Evolutionary conservation across 1,139 yeast species (phyloP).

Genomic region (Candida pseudoviswanathii): DNA sequence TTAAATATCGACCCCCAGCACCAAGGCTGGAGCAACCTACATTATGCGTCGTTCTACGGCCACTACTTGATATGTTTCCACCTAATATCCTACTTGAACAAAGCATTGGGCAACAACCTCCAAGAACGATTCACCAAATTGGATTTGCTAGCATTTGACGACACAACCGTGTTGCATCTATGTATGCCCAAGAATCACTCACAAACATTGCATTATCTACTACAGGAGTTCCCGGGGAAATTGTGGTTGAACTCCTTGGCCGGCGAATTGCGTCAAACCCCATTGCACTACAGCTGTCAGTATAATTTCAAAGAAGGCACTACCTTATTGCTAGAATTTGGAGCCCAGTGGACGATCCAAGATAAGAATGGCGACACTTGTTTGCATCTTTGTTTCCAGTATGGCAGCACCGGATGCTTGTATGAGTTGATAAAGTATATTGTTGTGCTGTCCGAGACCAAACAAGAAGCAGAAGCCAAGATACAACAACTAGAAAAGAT

Average conservation of each 20-base stretch:
- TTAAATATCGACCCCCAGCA: slow-evolving; percentile 65
- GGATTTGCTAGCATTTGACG: slow-evolving; percentile 59
- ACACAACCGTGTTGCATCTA: slow-evolving; percentile 75
- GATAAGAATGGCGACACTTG: slow-evolving; percentile 76
- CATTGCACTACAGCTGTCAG: slow-evolving; percentile 72
- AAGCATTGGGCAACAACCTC: slow-evolving; percentile 20
- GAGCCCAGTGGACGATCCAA: slow-evolving; percentile 66
- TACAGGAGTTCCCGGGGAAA: slow-evolving; percentile 76
- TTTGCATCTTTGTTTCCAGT: slow-evolving; percentile 78
- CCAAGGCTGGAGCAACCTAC: slow-evolving; percentile 89
- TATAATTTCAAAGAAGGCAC: slow-evolving; percentile 72
- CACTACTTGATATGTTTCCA: slow-evolving; percentile 76
- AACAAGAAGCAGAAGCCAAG: slow-evolving; percentile 47
- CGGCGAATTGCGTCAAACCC: slow-evolving; percentile 62
- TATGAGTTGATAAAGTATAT: slow-evolving; percentile 53
- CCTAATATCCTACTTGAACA: slow-evolving; percentile 39
- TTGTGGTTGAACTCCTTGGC: slow-evolving; percentile 56
- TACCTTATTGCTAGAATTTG: slow-evolving; percentile 71
- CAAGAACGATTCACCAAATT: slow-evolving; percentile 21
- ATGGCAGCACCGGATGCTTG: slow-evolving; percentile 68
- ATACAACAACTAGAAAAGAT: slow-evolving; percentile 27
- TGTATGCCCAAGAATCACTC: slow-evolving; percentile 67
- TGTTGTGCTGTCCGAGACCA: slow-evolving; percentile 16
- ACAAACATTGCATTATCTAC: slow-evolving; percentile 77
- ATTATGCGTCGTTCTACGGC: slow-evolving; percentile 84